Evolutionary conservation across 352 stramenopile genomes (phyloP).

Genomic region (Pythium dissotocum): DNA sequence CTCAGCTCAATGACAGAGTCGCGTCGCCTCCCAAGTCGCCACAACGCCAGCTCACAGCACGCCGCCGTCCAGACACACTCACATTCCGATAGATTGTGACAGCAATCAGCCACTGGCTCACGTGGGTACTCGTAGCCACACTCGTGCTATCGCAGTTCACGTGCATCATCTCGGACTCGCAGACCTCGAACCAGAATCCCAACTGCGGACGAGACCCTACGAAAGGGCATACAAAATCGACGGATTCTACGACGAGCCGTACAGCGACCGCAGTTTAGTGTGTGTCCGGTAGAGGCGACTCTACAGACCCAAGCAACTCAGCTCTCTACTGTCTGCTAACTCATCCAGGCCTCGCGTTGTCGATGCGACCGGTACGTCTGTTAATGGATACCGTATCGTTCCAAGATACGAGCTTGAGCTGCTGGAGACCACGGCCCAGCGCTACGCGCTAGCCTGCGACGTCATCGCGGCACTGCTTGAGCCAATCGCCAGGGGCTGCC

Average conservation of each 20-base stretch:
- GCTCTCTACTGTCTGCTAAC: conserved; percentile 27
- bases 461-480: conserved; percentile 5
- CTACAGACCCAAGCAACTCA: conserved; percentile 42
- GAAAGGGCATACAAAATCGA: conserved; percentile 5
- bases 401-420: conserved; percentile 7
- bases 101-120: conserved; percentile 12
- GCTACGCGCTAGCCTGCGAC: conserved; percentile 16
- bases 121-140: conserved; percentile 10
- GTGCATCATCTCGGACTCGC: conserved; percentile 39
- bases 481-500: not conserved
- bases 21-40: no score
- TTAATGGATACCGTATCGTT: conserved; percentile 21
- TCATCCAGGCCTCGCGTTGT: conserved; percentile 3
- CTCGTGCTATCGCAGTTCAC: conserved; percentile 19
- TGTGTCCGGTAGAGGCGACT: conserved; percentile 41
- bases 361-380: conserved; percentile 4
- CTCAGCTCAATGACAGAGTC: not conserved
- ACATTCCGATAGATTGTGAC: not conserved
- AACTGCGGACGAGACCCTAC: conserved; percentile 28
- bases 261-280: conserved; percentile 44
- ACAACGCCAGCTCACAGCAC: not conserved
- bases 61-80: not conserved
- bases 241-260: conserved; percentile 50
- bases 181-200: conserved; percentile 21
- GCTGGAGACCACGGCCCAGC: not conserved